A percentile compares a stretch with the other conserved stretches of the same genome.
phyloP scores from a whole-genome alignment of 192 early-diverging fungal genomes.

The Radiomyces spectabilis region DNA sequence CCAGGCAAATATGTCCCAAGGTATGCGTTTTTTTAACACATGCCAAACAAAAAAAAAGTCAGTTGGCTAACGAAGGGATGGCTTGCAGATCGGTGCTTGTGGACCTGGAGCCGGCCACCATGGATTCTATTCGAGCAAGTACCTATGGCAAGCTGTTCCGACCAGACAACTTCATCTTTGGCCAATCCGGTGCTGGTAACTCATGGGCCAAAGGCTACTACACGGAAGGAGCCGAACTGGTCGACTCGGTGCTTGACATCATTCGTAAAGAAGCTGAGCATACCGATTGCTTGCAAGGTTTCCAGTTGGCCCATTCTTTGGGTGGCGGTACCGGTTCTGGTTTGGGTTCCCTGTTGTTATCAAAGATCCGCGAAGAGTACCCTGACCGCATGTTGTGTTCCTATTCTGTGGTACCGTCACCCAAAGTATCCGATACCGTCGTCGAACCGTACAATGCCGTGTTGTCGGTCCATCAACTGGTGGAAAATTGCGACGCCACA shows the following conservation, averaged over 20 bases:
- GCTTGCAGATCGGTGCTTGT: conserved; percentile 50
- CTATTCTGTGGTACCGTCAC: conserved; percentile 67
- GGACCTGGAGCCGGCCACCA: conserved; percentile 77
- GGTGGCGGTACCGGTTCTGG: conserved; percentile 71
- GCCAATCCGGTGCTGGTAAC: conserved; percentile 81
- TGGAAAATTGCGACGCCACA: conserved; percentile 98
- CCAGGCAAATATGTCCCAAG: conserved; percentile 65
- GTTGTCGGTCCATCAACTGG: conserved; percentile 93
- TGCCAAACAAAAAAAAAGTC: not conserved
- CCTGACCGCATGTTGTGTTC: conserved; percentile 71
- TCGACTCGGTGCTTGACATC: conserved; percentile 56
- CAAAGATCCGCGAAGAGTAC: conserved; percentile 71
- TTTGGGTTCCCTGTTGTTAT: conserved; percentile 61
- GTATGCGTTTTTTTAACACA: conserved; percentile 10
- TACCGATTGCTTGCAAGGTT: conserved; percentile 63
- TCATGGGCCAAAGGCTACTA: conserved; percentile 90
- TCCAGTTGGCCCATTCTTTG: conserved; percentile 67
- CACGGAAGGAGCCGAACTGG: conserved; percentile 69
- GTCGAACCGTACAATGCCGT: conserved; percentile 99
- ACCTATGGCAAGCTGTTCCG: conserved; percentile 54
- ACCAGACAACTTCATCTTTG: conserved; percentile 62
- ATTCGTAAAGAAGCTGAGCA: conserved; percentile 61
- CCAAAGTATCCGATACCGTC: conserved; percentile 81
- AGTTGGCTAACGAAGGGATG: not conserved
- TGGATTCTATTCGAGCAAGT: conserved; percentile 51